These are phyloP conservation scores for Penicillium sp. DNA, from an alignment of 2,329 filamentous ascomycete species.

Conservation along the genomic window DNA sequence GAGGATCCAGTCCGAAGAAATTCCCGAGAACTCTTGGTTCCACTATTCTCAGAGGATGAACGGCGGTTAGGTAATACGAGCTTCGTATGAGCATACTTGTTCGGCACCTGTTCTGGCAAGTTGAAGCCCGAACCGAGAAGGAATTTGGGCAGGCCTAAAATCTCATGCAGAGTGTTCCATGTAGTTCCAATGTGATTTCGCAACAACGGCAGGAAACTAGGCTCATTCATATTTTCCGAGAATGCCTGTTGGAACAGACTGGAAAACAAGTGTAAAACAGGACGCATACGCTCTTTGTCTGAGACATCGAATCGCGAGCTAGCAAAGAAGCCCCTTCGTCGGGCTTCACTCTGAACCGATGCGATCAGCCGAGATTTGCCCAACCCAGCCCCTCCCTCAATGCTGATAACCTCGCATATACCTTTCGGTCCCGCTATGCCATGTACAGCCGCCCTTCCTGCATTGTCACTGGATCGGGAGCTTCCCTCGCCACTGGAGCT, in stretches of 20 bases:
- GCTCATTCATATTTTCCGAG: background rate
- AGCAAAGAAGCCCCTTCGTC: background rate
- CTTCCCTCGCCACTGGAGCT: background rate
- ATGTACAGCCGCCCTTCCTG: background rate
- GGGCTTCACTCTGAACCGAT: background rate
- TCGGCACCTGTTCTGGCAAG: background rate
- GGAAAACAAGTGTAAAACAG: background rate
- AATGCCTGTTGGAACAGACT: background rate
- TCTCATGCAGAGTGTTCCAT: background rate
- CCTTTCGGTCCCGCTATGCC: background rate
- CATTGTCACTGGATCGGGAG: background rate
- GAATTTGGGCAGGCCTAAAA: background rate
- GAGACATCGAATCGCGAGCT: background rate
- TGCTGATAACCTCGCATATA: background rate
- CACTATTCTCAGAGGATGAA: background rate
- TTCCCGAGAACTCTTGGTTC: background rate
- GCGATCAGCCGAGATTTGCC: background rate
- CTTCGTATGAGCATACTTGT: background rate
- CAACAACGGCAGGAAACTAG: background rate
- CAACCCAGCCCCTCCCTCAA: background rate
- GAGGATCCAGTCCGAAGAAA: background rate
- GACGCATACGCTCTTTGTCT: background rate
- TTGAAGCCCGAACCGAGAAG: background rate
- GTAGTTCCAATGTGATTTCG: background rate
- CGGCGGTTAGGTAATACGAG: background rate